A percentile compares a stretch with the other conserved stretches of the same genome.
phyloP scores from a whole-genome alignment of 2,329 filamentous ascomycete genomes.

The Neonectria hederae region DNA sequence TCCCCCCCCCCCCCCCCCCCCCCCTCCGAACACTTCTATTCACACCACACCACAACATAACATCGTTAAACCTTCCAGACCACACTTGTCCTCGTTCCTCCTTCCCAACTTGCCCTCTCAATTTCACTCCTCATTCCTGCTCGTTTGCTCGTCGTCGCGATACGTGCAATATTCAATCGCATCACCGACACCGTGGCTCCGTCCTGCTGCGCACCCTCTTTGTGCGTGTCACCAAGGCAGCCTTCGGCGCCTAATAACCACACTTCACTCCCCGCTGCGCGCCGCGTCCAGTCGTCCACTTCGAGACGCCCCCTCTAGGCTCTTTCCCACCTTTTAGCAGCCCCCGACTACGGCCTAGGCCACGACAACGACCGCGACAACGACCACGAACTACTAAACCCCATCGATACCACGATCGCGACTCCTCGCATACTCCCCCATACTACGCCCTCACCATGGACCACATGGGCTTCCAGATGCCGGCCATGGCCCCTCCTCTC shows the following conservation, averaged over 20 bases:
- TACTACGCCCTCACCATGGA: conserved; percentile 46
- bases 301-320: background rate
- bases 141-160: background rate
- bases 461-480: conserved; percentile 67
- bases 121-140: background rate
- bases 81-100: background rate
- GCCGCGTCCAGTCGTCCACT: background rate
- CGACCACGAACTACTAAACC: background rate
- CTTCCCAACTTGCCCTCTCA: background rate
- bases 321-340: background rate
- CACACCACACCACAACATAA: conserved; percentile 14
- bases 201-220: background rate
- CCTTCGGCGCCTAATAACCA: background rate
- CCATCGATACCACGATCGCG: conserved; percentile 5
- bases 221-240: background rate
- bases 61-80: conserved; percentile 3
- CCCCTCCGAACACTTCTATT: conserved; percentile 15
- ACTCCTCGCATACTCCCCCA: background rate
- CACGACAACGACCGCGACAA: background rate
- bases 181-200: background rate
- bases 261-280: background rate
- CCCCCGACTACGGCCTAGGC: background rate
- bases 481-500: conserved; percentile 65
- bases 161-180: background rate
- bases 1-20: no score